Evolutionary conservation across 2,329 filamentous ascomycete genomes (phyloP), one percentile per base, ranked within the genome.

Genomic region (Clarireedia homoeocarpa): DNA sequence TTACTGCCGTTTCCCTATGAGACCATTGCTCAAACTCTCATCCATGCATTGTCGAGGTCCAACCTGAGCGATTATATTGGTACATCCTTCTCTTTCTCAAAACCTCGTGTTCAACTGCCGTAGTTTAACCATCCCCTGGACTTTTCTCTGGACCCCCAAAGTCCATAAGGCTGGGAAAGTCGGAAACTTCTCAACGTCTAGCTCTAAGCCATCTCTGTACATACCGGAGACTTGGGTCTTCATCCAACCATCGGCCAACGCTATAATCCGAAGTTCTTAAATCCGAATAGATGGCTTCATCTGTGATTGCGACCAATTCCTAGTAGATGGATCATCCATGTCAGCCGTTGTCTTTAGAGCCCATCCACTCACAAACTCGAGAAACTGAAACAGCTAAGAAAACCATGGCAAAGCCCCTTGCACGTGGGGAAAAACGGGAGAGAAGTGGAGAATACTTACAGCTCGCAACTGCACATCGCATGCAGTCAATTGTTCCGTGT

Each of bases 161-260:
- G 30, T 12, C 12, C 30, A 34, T 34, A 34, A 34, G 30, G 30
- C 30, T 34, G 30, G 30, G 12, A 34, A 34, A 34, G 9, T 14
- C 30, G 30, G 30, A 34, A 12, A 40, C 23, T n/a, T 23, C 34
- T 64, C 57, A 68, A 47, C 61, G 63, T 54, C 67, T 63, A 39
- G 73, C 73, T 55, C 77, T 75, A 52, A 85, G 69, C 82, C 82
- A 85, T 68, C 80, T 76, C 66, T 79, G 75, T 57, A 85, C 77
- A 49, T 75, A 72, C 53, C 78, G 73, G 52, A 84, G 71, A 61
- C 76, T 80, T 2, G 82, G 82, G 65, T 85, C 82, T 65, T 85
- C 82, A 60, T 71, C 75, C 63, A 77, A 82, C 82, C 82, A 86
- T 71, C 81, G 80, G 65, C 80, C 79, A 70, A 79, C 75, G 55